Evolutionary conservation across 164 flowering plant genomes (phyloP).

Genomic region (Liriodendron chinense): DNA sequence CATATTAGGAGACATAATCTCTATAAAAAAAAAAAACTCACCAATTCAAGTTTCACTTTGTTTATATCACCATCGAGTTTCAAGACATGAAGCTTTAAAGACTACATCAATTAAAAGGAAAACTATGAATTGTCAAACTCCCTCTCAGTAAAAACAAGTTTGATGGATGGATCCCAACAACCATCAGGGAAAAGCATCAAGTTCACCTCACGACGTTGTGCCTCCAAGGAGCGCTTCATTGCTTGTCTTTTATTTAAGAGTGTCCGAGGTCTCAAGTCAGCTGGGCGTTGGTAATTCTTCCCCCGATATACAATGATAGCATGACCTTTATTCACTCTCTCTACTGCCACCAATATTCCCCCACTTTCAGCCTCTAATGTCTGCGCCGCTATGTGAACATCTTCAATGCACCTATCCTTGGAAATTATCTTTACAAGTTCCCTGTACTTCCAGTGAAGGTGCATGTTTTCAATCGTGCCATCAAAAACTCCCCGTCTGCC

Average conservation of each 20-base stretch:
- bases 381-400: slow-evolving; percentile 54
- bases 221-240: slow-evolving; percentile 77
- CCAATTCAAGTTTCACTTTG: slow-evolving; percentile 56
- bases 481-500: slow-evolving; percentile 91
- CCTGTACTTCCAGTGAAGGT: slow-evolving; percentile 97
- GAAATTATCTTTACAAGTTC: slow-evolving; percentile 86
- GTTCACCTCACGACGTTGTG: slow-evolving; percentile 76
- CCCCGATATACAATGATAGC: slow-evolving; percentile 93
- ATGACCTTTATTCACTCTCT: slow-evolving; percentile 71
- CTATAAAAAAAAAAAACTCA: slow-evolving; percentile 33
- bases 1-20: neutral
- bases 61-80: slow-evolving; percentile 57
- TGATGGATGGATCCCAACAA: neutral
- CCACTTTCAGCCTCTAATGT: slow-evolving; percentile 94
- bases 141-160: neutral
- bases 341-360: slow-evolving; percentile 88
- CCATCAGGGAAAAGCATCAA: neutral
- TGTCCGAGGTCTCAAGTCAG: slow-evolving; percentile 63
- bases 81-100: slow-evolving; percentile 87
- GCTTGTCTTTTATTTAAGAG: slow-evolving; percentile 80
- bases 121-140: neutral
- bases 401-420: slow-evolving; percentile 48
- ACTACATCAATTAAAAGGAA: slow-evolving; percentile 51
- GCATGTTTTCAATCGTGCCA: slow-evolving; percentile 96
- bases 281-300: slow-evolving; percentile 82